Base-by-base conservation (phyloP, 2,329 filamentous ascomycete genomes). In the Gaeumannomyces sp. region DNA sequence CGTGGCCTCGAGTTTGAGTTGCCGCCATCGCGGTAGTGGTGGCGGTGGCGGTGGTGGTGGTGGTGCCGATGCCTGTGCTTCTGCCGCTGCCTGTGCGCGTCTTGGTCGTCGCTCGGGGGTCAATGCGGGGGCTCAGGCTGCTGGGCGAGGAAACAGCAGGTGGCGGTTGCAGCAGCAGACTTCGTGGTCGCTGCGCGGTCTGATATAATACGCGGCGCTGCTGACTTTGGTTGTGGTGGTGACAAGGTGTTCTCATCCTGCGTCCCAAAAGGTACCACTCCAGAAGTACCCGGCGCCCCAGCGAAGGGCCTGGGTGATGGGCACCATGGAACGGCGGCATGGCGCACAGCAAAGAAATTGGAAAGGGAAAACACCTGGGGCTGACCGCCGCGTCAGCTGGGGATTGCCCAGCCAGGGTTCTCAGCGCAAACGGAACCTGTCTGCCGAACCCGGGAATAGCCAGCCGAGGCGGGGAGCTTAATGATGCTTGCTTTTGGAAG, bases 1-100 rank as follows among this genome's bases (percentile, higher is more conserved):
- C 45, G 61, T 59, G 28, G 45, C 45, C 45, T n/a, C 45, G 45
- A n/a, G n/a, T 53, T 25, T 53, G 45, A 11, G 45, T 53, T n/a
- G 45, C 45, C 45, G 45, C 45, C 45, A 53, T 53, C 22, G 45
- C n/a, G 22, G 45, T 22, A 25, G 45, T 50, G 45, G 45, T 50
- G 6, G 45, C 16, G 35, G 75, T 74, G 59, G 76, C 68, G 71
- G 76, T 75, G 64, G 70, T 68, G 73, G 74, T 73, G 69, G 67
- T 69, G 56, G 70, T 76, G 68, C 70, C 70, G 69, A 67, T 72
- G 69, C 64, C 66, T 64, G 45, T 70, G 67, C 56, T 25, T 62
- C 53, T 25, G 64, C 57, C 60, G 33, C 33, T 61, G 61, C 45
- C 27, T 62, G 22, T 53, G 45, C 45, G 45, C 45, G 19, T 53